Base-by-base conservation (phyloP, 2,329 filamentous ascomycete genomes). In the Epichloe baconii region DNA sequence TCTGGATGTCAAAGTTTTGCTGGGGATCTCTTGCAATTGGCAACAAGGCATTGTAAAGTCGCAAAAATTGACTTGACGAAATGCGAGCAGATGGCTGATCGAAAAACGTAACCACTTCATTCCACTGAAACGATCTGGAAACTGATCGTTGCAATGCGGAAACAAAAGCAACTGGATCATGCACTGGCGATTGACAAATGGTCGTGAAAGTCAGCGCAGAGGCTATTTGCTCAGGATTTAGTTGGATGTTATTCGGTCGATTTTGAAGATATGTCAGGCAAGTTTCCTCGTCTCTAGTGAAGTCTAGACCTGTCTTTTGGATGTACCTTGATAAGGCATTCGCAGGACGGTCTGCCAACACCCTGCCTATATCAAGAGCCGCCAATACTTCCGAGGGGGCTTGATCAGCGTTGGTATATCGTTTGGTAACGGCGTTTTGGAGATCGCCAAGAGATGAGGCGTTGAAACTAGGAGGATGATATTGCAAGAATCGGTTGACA, bases 381-480 rank as follows among this genome's bases (percentile, higher is more conserved):
- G 86, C 80, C 35, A 87, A 73, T 12, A 91, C 77, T 55, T 85
- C 79, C 37, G 80, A 76, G 87, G 85, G 82, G 72, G 77, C 71
- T 50, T 79, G 71, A 55, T 85, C 81, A 48, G 77, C 69, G 52
- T 74, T 75, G 43, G 80, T 74, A 65, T 87, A 94, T 59, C 88
- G 79, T 52, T 84, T 75, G 59, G 77, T 76, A 52, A 83, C 76
- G 56, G 82, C 85, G 62, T 79, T 76, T 52, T 77, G 75, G 14
- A 86, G 76, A 61, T 89, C 85, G 56, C 83, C 75, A 62, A 86
- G 82, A 52, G 80, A 83, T 49, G 83, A 77, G 50, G 88, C 81
- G 61, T 86, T 87, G 71, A 94, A 94, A 65, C 85, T 88, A 26
- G 86, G 86, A 34, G 89, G 88, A 48, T 90, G 88, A 59, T 90